phyloP scores from a whole-genome alignment of 495 filamentous ascomycete species.

The Opeltia flavorubescens region DNA sequence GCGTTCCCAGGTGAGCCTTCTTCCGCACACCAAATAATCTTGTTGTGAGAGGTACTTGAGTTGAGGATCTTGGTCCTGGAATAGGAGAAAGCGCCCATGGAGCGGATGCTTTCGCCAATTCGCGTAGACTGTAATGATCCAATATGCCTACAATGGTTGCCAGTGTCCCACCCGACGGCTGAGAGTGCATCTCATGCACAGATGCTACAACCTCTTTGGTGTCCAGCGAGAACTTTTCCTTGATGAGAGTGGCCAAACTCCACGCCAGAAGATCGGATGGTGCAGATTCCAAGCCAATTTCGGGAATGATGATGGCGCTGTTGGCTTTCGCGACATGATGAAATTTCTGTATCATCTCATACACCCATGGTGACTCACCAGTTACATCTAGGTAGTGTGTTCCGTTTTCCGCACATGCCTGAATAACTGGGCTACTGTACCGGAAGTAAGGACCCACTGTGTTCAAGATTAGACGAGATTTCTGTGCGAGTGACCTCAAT shows the following conservation, averaged over 20 bases:
- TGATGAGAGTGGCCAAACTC: constrained; percentile 49
- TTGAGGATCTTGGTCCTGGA: constrained; percentile 25
- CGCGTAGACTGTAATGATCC: constrained; percentile 42
- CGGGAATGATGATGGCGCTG: constrained; percentile 76
- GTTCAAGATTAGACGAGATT: constrained; percentile 65
- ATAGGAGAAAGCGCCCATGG: constrained; percentile 59
- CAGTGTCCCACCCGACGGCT: constrained; percentile 63
- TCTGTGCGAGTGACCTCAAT: constrained; percentile 52
- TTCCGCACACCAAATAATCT: constrained; percentile 46
- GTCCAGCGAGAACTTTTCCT: constrained; percentile 38
- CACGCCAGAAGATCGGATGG: constrained; percentile 71
- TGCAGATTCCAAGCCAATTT: constrained; percentile 73
- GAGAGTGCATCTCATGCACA: constrained; percentile 48
- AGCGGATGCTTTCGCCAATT: constrained; percentile 38
- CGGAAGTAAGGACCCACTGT: constrained; percentile 73
- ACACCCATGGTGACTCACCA: constrained; percentile 72
- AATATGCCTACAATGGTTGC: constrained; percentile 48
- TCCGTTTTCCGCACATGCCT: constrained; percentile 75
- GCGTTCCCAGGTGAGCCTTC: constrained; percentile 50
- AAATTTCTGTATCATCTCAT: constrained; percentile 68
- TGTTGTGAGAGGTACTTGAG: constrained; percentile 17
- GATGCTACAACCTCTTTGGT: constrained; percentile 46
- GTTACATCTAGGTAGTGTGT: constrained; percentile 90
- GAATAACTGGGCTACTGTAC: constrained; percentile 68
- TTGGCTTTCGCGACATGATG: constrained; percentile 56